Evolutionary conservation across 495 filamentous ascomycete genomes (phyloP).

Genomic region (Pyrenula aspistea): DNA sequence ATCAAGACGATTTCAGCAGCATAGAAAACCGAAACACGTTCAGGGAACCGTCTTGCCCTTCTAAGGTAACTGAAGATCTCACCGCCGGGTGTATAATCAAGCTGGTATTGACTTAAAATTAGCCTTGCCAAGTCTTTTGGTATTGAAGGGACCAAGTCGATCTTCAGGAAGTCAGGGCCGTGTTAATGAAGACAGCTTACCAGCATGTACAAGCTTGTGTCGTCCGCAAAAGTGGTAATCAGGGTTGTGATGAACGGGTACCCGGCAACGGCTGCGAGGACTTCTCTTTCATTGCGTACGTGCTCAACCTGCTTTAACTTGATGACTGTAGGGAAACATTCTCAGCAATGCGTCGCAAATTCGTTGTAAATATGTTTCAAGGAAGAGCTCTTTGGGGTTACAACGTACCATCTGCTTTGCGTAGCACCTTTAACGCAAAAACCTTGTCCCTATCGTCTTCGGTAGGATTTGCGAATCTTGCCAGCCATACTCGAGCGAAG

Average conservation of each 20-base stretch:
- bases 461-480: constrained; percentile 45
- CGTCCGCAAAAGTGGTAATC: constrained; percentile 79
- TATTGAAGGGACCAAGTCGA: not conserved
- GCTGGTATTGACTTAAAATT: constrained; percentile 22
- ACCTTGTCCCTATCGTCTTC: constrained; percentile 54
- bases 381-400: not conserved
- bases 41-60: constrained; percentile 73
- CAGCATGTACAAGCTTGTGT: constrained; percentile 83
- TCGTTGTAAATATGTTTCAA: constrained; percentile 3
- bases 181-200: constrained; percentile 41
- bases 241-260: constrained; percentile 95
- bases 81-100: constrained; percentile 88
- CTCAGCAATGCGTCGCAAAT: constrained; percentile 6
- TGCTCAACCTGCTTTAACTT: constrained; percentile 96
- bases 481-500: constrained; percentile 90
- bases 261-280: constrained; percentile 75
- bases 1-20: constrained; percentile 90
- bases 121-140: not conserved
- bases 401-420: constrained; percentile 64
- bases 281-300: constrained; percentile 83
- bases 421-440: constrained; percentile 86
- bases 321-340: constrained; percentile 50
- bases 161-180: too few species aligned
- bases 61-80: constrained; percentile 93
- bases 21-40: constrained; percentile 80